Percentiles rank a stretch among this genome's conserved stretches.
Conservation (phyloP, 1,284 basidiomycete species). For the Papiliotrema laurentii region DNA sequence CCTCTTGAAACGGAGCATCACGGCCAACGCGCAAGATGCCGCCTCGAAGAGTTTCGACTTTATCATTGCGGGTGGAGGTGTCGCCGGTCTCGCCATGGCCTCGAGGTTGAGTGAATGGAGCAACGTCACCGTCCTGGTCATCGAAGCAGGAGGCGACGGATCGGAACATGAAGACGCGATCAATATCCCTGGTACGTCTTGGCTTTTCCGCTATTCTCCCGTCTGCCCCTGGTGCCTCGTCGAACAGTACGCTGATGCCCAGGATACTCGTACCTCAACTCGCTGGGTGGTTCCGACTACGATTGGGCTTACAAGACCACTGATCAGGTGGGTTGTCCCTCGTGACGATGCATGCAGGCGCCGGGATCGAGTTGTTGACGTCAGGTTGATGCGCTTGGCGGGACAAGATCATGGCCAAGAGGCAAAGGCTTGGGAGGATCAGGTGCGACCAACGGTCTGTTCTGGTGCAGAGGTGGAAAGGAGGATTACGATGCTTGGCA, state of each 20-base stretch:
- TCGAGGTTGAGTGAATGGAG: conserved; percentile 65
- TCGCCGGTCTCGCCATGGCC: conserved; percentile 68
- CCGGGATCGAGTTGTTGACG: not conserved
- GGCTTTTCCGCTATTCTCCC: too few relatives aligned
- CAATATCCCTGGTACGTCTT: conserved; percentile 49
- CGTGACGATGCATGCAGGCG: not conserved
- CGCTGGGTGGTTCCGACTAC: conserved; percentile 50
- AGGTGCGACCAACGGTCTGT: conserved; percentile 66
- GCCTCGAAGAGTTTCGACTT: conserved; percentile 41
- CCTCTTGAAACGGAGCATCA: conserved; percentile 28
- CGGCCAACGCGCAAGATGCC: conserved; percentile 23
- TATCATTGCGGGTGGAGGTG: conserved; percentile 56
- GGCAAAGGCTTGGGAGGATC: conserved; percentile 67
- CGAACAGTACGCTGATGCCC: not conserved
- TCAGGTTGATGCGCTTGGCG: conserved; percentile 21
- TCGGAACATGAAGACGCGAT: conserved; percentile 49
- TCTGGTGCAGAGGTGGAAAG: conserved; percentile 50
- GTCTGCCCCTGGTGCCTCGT: too few relatives aligned
- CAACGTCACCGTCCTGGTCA: conserved; percentile 63
- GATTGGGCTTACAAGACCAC: conserved; percentile 63
- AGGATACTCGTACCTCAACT: conserved; percentile 43
- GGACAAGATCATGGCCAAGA: conserved; percentile 54
- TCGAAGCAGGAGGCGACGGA: conserved; percentile 66
- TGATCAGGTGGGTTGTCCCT: conserved; percentile 47
- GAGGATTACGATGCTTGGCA: conserved; percentile 51